phyloP scores from a whole-genome alignment of 768 basidiomycete genomes.

The Kwoniella shandongensis region DNA sequence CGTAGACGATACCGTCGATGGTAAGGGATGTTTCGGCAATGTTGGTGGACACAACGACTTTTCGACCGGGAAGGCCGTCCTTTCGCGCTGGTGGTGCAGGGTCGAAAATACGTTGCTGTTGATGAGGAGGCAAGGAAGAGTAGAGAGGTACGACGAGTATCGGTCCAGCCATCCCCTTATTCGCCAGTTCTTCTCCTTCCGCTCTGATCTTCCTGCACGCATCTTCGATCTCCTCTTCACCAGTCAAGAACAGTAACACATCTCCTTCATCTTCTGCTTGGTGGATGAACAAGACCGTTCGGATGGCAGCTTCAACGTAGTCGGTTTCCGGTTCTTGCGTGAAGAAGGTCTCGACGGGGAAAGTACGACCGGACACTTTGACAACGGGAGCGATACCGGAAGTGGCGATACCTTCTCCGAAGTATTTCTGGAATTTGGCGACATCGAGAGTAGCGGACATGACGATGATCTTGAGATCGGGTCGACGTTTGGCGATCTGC shows the following conservation, averaged over 20 bases:
- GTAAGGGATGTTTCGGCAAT: constrained; percentile 97
- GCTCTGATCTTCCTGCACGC: constrained; percentile 88
- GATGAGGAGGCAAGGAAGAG: constrained; percentile 87
- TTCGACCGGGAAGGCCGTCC: constrained; percentile 80
- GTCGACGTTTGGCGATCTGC: constrained; percentile 68
- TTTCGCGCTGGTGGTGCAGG: constrained; percentile 67
- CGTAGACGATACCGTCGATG: constrained; percentile 99
- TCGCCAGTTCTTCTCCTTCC: constrained; percentile 80
- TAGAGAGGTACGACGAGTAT: constrained; percentile 88
- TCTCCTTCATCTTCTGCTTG: constrained; percentile 92
- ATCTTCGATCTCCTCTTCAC: constrained; percentile 98
- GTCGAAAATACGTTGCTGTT: constrained; percentile 97
- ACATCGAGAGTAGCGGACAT: constrained; percentile 99
- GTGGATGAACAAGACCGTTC: constrained; percentile 95
- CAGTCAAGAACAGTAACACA: constrained; percentile 89
- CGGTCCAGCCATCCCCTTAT: constrained; percentile 68
- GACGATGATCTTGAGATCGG: constrained; percentile 93
- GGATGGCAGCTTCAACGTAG: constrained; percentile 94
- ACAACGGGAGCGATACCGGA: constrained; percentile 68
- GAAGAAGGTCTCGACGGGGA: constrained; percentile 74
- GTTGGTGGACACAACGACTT: constrained; percentile 93
- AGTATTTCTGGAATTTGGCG: constrained; percentile 94
- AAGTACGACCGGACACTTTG: constrained; percentile 88
- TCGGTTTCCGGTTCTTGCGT: constrained; percentile 74
- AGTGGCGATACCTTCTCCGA: constrained; percentile 58